Evolutionary conservation across 1,284 basidiomycete species (phyloP).

Genomic region (Tranzscheliella williamsii): DNA sequence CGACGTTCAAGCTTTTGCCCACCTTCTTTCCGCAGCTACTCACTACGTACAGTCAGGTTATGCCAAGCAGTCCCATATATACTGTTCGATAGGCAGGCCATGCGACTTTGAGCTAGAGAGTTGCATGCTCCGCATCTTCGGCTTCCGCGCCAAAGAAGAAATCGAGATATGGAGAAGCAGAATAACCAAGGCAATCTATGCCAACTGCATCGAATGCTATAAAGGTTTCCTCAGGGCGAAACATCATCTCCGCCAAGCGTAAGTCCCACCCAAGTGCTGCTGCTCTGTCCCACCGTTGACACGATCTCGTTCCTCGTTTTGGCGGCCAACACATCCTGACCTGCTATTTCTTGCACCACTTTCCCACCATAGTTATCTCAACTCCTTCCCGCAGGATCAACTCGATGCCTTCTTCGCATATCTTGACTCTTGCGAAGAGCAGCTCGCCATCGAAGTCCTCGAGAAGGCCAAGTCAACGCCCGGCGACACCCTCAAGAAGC

Average conservation of each 20-base stretch:
- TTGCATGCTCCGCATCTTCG: constrained; percentile 47
- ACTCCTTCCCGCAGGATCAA: constrained; percentile 23
- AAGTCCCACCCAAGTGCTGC: no score
- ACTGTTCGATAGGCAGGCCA: constrained; percentile 20
- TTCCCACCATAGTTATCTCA: no score
- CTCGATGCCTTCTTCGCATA: constrained; percentile 40
- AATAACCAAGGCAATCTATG: constrained; percentile 23
- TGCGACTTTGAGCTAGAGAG: constrained; percentile 44
- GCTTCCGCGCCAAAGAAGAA: constrained; percentile 34
- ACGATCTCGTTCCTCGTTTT: no score
- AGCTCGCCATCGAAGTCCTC: constrained; percentile 24
- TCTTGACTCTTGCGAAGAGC: constrained; percentile 37
- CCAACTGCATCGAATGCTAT: constrained; percentile 46
- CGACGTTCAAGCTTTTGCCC: constrained; percentile 25
- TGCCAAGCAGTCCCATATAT: constrained; percentile 27
- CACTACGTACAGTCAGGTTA: constrained; percentile 23
- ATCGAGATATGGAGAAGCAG: constrained; percentile 34
- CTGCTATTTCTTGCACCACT: no score
- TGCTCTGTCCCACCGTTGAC: no score
- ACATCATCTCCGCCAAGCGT: constrained; percentile 14
- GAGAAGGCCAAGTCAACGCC: constrained; percentile 7
- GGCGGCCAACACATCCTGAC: no score
- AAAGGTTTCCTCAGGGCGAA: constrained; percentile 36
- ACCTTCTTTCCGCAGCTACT: constrained; percentile 30
- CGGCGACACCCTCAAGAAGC: constrained; percentile 10